Evolutionary conservation across 192 early-diverging fungal species (phyloP).

Genomic region (Kickxella alabastrina): DNA sequence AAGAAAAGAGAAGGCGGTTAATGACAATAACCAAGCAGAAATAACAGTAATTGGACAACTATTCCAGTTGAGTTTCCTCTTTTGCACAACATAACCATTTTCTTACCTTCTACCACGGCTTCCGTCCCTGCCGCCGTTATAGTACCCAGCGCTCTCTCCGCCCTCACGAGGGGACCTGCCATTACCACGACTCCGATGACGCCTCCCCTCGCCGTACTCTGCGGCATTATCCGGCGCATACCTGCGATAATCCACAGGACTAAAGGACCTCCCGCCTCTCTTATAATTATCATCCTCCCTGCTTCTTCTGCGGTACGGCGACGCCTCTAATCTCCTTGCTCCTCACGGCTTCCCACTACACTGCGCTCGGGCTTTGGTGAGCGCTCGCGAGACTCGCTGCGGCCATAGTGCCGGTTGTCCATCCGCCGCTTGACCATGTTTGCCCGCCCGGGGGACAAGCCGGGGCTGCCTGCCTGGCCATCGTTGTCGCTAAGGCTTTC

Average conservation of each 20-base stretch:
- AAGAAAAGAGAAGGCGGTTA: too few species aligned
- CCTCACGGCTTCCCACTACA: not conserved
- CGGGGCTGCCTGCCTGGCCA: not conserved
- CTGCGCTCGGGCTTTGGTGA: not conserved
- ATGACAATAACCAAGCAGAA: too few species aligned
- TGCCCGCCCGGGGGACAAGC: constrained; percentile 21
- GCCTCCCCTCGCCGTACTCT: not conserved
- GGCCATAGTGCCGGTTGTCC: constrained; percentile 35
- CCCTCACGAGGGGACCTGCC: not conserved
- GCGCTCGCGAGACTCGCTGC: constrained; percentile 25
- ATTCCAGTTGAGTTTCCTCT: not conserved
- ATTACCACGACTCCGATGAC: not conserved
- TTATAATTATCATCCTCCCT: not conserved
- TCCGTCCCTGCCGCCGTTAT: too few species aligned
- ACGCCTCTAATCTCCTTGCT: not conserved
- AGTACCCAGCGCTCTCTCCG: not conserved
- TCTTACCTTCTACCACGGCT: not conserved
- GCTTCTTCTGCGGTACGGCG: not conserved
- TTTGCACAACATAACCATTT: not conserved
- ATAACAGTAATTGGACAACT: too few species aligned
- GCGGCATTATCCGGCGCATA: too few species aligned
- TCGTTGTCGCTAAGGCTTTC: constrained; percentile 2
- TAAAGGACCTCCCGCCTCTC: constrained; percentile 20
- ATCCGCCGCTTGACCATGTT: constrained; percentile 28
- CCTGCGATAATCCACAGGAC: constrained; percentile 13